Evolutionary conservation across 768 basidiomycete species (phyloP), one percentile per base, ranked within the genome.

Genomic region (Mycena metata): DNA sequence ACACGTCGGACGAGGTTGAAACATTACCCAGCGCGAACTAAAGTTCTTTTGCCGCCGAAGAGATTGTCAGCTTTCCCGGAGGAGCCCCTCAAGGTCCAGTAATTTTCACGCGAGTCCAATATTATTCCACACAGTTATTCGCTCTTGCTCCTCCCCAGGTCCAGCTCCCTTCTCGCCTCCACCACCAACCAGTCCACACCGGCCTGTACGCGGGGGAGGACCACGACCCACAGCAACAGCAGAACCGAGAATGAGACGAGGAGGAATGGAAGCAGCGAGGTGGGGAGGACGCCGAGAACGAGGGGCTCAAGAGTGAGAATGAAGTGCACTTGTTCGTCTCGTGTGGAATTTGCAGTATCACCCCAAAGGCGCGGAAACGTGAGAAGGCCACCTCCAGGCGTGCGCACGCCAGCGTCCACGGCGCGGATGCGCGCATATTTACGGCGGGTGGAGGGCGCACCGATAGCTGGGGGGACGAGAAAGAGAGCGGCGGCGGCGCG

Each of bases 361-460:
- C 30, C 30, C 23, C 30, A 36, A 35, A 57, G 17, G 46, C 47
- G 46, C 33, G 39, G 13, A 45, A 8, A 19, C 36, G 42, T 5
- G 42, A 42, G 2, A 8, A 11, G 23, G 24, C 30, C 42, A 12
- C 23, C 15, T 23, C 56, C 46, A 15, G 69, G 70, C 19, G 70
- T 71, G 66, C 59, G 62, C 24, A 71, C 70, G 30, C 70, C 70
- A 9, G 66, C 43, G 59, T 67, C 61, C 15, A 60, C 23, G 23
- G 66, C 70, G 59, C 70, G 66, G 30, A 71, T 67, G 30, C 70
- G 70, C 42, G 63, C 70, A 45, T 71, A 71, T 60, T 71, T 71
- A 33, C 62, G 36, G 7, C 49, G 36, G 7, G 68, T 69, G 3
- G 21, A 16, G 11, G 56, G 56, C 10, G 46, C 39, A 23, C 30